Base-by-base conservation (phyloP, 805 yeast genomes). In the Starmerella bombi region DNA sequence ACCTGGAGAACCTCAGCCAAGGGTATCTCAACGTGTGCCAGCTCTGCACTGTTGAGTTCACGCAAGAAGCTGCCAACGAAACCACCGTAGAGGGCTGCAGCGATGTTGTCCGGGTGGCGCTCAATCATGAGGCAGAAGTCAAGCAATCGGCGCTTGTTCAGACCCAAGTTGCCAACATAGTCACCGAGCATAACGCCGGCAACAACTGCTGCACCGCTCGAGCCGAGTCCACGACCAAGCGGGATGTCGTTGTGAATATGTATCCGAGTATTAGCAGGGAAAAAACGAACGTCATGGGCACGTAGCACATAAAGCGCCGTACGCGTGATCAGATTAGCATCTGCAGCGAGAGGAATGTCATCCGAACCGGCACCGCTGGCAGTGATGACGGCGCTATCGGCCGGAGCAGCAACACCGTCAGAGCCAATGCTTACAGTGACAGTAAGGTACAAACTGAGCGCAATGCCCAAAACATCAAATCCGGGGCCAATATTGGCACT, bases 41-140 rank as follows among this genome's bases (percentile, higher is more conserved):
- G 68, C 50, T 86, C 96, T 31, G 73, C 70, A 3, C 77, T 75
- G 25, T 75, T 66, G 44, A 91, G 64, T 47, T 82, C 93, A 54
- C 93, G 74, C 56, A 91, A 70, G 61, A 80, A 91, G 3, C 95
- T 84, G 33, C 98, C 98, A 32, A 86, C 94, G 60, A 91, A 91
- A 1, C 98, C 96, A 45, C 98, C 98, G 77, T 86, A 80, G 94
- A 91, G 84, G 28, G 98, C 94, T 25, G 98, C 98, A 10, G 95
- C 84, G 55, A 91, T 86, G 61, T 91, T 91, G 63, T 91, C 98
- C 27, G 98, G 98, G 56, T 91, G 98, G 59, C 97, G 77, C 66
- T 91, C 98, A 51, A 91, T 86, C 91, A 91, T 82, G 52, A 91
- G 70, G 60, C 95, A 84, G 66, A 81, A 91, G 61, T 91, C 98